Evolutionary conservation across 192 early-diverging fungal species (phyloP), one percentile per base, ranked within the genome.

Genomic region (Dimargaris xerosporica): DNA sequence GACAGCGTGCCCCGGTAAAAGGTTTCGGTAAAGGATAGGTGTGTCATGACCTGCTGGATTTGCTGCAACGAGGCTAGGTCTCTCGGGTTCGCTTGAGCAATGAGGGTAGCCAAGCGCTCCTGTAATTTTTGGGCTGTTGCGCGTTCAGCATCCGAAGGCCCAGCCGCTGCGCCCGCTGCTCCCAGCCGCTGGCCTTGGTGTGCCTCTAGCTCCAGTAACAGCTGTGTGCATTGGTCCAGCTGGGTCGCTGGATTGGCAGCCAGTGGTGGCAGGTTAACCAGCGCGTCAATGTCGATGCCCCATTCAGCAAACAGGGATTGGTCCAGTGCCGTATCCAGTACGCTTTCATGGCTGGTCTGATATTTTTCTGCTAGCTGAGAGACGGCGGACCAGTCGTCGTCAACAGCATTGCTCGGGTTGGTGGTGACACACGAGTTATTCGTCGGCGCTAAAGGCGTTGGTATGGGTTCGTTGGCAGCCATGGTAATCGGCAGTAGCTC

Each of bases 211-310:
- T 51, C 21, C 50, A 51, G 7, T 7, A 51, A n/a, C 5, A 51
- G 21, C 11, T 6, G 21, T 10, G 50, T 6, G 25, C 50, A 7
- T 5, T 41, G 29, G 2, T 29, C 56, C 56, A 59, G 21, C 47
- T 50, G 47, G 17, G 47, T 23, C 47, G 25, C 47, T 21, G 25
- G 47, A 21, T 50, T 7, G 47, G 47, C 47, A 50, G 17, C 25
- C 17, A 17, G 47, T 7, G 17, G 47, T 7, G 25, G 47, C 47
- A 17, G 25, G 19, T 17, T 21, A 50, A 55, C n/a, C 23, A 55
- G 23, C 1, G 21, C 23, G 23, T 55, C 54, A 3, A 59, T 34
- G 29, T 59, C 56, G 31, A 59, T 59, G 41, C 56, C 56, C 13
- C 29, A 10, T 19, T 30, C 28, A 23, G 30, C 41, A 19, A 59